Base-by-base conservation (phyloP, 2,329 filamentous ascomycete species). In the Aspergillus spinulosporus region DNA sequence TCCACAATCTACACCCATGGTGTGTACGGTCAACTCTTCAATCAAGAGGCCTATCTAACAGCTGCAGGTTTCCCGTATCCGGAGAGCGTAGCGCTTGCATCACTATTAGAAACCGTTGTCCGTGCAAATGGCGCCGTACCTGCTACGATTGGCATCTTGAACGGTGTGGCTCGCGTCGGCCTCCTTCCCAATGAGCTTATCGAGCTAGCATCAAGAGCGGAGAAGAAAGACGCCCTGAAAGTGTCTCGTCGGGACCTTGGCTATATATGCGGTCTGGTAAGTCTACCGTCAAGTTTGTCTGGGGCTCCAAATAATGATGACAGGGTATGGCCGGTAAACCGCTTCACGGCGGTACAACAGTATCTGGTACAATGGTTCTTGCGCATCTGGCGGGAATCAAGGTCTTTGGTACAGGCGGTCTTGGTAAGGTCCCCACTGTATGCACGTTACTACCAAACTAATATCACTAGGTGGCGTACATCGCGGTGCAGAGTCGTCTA, bases 1-100 rank as follows among this genome's bases (percentile, higher is more conserved):
- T 92, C 90, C 1, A 96, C 94, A 3, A 97, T 99, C 65, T 97
- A 99, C 74, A 99, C 94, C 1, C 94, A 99, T 75, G 92, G 92
- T 80, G 73, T 31, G 50, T 39, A n/a, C 15, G 21, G 42, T 14
- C 12, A 11, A 15, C 40, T 8, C 9, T 28, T 14, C 21, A 28
- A 28, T 14, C 12, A 43, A 12, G 9, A 28, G 26, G 4, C 46
- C n/a, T 14, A 15, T 29, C 54, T 60, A 36, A 62, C 55, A 21
- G 6, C 11, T 5, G 12, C 45, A 85, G 85, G 86, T 56, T 89
- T 87, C 62, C 86, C 87, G 2, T 88, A 88, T 64, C 88, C 87
- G 0, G 83, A 88, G 29, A 90, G 89, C 64, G 76, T 88, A 40
- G 86, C 88, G 21, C 80, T 99, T 11, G 90, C 90, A n/a, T 83